phyloP scores from a whole-genome alignment of 306 rosid species.

The Crataegus laevigata region DNA sequence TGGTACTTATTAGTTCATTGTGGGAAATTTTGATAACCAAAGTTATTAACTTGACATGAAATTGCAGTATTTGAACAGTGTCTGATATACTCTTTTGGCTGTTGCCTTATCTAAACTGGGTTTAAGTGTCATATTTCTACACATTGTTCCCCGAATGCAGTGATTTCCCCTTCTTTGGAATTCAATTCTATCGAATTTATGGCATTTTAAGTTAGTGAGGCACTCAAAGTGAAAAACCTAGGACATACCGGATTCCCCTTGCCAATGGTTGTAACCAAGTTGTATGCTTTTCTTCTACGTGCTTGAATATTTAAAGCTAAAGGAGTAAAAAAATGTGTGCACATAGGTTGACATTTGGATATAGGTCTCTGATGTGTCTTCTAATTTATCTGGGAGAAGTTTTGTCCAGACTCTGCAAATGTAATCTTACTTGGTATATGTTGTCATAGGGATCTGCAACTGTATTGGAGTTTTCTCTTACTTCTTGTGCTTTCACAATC shows the following conservation, averaged over 20 bases:
- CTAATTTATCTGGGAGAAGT: not conserved
- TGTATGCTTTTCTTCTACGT: not conserved
- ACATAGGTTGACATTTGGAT: not conserved
- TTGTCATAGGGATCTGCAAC: not conserved
- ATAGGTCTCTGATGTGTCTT: not conserved
- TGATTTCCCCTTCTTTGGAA: not conserved
- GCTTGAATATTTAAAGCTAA: not conserved
- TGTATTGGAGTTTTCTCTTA: not conserved
- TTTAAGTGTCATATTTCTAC: not conserved
- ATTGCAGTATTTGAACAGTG: not conserved
- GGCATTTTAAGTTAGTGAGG: not conserved
- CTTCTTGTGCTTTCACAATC: not conserved
- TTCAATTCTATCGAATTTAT: not conserved
- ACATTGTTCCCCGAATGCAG: not conserved
- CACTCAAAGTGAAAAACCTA: not conserved
- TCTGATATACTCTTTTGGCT: not conserved
- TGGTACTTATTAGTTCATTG: slow-evolving; percentile 35
- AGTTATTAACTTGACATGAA: not conserved
- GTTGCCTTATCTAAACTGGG: not conserved
- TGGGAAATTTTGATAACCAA: not conserved
- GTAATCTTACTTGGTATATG: not conserved
- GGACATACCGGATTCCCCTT: not conserved
- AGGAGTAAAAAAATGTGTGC: not conserved
- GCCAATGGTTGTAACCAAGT: not conserved
- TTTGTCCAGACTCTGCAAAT: not conserved